phyloP scores from a whole-genome alignment of 345 rosid species.

The Zanthoxylum bungeanum region DNA sequence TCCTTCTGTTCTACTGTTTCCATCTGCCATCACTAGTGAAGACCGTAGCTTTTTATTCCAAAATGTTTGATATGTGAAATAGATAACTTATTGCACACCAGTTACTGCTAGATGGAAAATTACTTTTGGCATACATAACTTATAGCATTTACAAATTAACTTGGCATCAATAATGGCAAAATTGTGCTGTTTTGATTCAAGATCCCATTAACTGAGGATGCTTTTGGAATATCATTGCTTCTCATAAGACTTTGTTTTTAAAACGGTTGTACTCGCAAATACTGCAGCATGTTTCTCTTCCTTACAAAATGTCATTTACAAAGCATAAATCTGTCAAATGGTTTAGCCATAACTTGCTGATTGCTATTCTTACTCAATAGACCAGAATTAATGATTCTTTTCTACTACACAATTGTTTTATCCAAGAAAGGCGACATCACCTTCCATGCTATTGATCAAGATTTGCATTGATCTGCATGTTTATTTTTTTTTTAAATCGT shows the following conservation, averaged over 20 bases:
- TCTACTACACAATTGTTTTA: no score
- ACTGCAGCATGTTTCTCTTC: no score
- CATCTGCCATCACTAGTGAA: not conserved
- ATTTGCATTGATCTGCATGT: no score
- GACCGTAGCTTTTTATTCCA: not conserved
- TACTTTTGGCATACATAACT: no score
- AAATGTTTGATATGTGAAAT: not conserved
- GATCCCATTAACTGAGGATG: not conserved
- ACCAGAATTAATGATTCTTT: constrained; percentile 34
- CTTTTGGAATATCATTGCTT: not conserved
- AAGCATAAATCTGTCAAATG: not conserved
- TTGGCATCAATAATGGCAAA: not conserved
- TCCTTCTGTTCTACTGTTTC: not conserved
- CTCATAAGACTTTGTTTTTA: not conserved
- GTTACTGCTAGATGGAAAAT: not conserved
- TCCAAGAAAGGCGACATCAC: no score
- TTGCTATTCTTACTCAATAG: constrained; percentile 46
- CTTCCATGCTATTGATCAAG: no score
- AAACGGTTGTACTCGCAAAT: not conserved
- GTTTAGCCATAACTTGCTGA: not conserved
- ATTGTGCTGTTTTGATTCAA: not conserved
- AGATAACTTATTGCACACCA: not conserved
- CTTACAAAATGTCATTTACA: not conserved
- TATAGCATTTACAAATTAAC: no score
- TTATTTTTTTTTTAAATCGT: no score